A percentile compares a stretch with the other conserved stretches of the same genome.
Evolutionary conservation across 2,329 filamentous ascomycete genomes (phyloP).

Genomic region (Gaeumannomyces tritici): DNA sequence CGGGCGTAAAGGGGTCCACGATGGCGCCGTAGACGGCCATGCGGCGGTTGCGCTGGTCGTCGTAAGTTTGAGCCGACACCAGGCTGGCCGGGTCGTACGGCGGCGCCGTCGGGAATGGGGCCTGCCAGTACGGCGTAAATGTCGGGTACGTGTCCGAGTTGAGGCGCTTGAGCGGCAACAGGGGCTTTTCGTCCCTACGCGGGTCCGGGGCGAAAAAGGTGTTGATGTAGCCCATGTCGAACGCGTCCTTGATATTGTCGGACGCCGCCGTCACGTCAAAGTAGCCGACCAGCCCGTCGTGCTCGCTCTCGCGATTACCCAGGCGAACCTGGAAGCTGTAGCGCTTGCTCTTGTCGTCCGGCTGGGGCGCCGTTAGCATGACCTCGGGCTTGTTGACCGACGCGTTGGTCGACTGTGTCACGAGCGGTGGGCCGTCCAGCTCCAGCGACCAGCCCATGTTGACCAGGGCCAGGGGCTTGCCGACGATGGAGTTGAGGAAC

Average conservation of each 20-base stretch:
- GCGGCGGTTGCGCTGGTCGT: conserved; percentile 7
- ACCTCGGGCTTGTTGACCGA: not conserved
- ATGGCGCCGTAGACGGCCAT: conserved; percentile 16
- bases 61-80: not conserved
- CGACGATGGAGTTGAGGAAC: conserved; percentile 24
- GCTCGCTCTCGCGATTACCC: conserved; percentile 20
- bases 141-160: not conserved
- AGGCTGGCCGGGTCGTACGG: not conserved
- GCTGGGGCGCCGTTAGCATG: conserved; percentile 2
- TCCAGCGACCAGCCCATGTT: conserved; percentile 29
- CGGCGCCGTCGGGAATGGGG: not conserved
- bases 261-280: conserved; percentile 19
- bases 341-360: not conserved
- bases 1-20: conserved; percentile 26
- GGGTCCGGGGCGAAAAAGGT: conserved; percentile 15
- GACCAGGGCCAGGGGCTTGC: conserved; percentile 29
- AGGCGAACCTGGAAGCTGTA: conserved; percentile 27
- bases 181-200: no score
- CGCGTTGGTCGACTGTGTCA: not conserved
- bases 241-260: conserved; percentile 3
- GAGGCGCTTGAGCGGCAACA: not conserved
- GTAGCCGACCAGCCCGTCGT: conserved; percentile 30
- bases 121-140: not conserved
- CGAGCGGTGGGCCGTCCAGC: conserved; percentile 13
- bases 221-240: conserved; percentile 16